Conservation (phyloP, 495 filamentous ascomycete species). For the Talaromyces thailandensis region DNA sequence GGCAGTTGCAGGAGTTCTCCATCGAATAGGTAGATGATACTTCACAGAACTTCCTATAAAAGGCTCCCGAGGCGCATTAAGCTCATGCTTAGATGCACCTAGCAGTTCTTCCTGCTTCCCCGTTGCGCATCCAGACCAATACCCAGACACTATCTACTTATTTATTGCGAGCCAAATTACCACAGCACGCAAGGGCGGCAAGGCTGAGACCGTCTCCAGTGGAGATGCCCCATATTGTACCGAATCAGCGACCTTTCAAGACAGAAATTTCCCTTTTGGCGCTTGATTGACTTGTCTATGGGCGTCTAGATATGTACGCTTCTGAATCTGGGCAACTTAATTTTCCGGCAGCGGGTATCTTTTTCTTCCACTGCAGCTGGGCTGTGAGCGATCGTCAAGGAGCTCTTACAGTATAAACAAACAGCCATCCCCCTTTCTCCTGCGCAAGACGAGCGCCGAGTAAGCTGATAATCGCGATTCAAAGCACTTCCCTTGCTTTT, state of each 20-base stretch:
- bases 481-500: not conserved
- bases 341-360: not conserved
- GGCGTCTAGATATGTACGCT: not conserved
- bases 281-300: not conserved
- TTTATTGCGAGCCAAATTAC: not conserved
- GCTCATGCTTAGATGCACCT: slow-evolving; percentile 1
- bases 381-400: slow-evolving; percentile 1
- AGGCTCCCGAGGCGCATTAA: not conserved
- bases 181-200: slow-evolving; percentile 1
- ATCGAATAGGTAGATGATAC: slow-evolving; percentile 5
- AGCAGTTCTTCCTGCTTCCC: not conserved
- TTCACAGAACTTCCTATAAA: not conserved
- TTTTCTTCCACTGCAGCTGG: not conserved
- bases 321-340: not conserved
- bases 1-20: not conserved
- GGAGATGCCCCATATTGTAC: not conserved
- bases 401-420: not conserved
- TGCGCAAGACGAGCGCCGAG: not conserved
- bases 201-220: not conserved
- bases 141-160: not conserved
- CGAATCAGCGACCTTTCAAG: not conserved
- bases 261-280: not conserved
- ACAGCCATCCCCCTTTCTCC: not conserved
- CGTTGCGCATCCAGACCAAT: not conserved
- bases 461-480: not conserved